Conservation (phyloP, 345 rosid genomes). For the Fremontodendron californicum region DNA sequence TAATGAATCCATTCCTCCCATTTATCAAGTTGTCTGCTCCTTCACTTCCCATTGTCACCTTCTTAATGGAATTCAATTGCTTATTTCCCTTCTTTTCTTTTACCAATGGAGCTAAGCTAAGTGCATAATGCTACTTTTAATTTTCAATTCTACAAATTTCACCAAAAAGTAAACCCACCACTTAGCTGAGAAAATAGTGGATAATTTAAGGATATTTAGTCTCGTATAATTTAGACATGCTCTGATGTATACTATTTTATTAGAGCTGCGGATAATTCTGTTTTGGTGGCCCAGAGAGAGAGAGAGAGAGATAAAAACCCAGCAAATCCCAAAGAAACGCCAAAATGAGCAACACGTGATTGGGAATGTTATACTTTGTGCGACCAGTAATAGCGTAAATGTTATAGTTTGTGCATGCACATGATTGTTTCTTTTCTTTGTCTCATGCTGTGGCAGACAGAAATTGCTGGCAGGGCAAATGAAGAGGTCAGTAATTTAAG, state of each 20-base stretch:
- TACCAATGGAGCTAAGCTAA: background rate
- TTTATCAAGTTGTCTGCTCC: conserved; percentile 8
- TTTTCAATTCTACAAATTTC: background rate
- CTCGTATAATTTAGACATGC: background rate
- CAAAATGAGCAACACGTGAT: conserved; percentile 18
- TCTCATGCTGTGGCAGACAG: conserved; percentile 48
- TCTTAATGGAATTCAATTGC: background rate
- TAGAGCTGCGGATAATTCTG: background rate
- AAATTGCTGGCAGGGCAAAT: conserved; percentile 68
- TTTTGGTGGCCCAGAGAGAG: background rate
- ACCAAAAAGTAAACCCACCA: background rate
- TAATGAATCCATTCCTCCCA: background rate
- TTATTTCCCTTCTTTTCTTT: background rate
- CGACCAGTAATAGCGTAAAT: background rate
- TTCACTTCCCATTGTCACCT: background rate
- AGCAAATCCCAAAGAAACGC: conserved; percentile 15
- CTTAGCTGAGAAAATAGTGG: background rate
- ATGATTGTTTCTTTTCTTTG: conserved; percentile 5
- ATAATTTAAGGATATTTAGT: background rate
- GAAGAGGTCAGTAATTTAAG: conserved; percentile 72
- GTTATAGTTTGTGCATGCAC: background rate
- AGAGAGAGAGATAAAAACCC: background rate
- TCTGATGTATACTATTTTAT: background rate
- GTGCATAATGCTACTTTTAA: background rate
- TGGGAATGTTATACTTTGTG: too few relatives aligned